These are phyloP conservation scores for Prunus campanulata DNA, from an alignment of 306 rosid species.

Conservation along the genomic window DNA sequence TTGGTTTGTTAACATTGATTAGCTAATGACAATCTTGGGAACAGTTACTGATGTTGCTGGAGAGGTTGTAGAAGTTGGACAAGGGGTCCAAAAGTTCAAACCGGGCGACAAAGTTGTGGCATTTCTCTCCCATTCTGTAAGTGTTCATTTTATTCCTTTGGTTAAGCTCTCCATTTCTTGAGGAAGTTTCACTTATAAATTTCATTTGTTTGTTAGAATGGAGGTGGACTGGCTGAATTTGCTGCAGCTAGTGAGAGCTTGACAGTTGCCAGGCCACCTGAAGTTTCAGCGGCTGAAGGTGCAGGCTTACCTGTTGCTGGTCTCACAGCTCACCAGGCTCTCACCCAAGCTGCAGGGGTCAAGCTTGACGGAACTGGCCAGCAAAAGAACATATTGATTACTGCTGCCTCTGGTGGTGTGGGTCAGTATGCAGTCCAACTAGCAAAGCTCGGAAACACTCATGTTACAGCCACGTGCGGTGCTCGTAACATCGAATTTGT, in stretches of 20 bases:
- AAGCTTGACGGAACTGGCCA: conserved; percentile 47
- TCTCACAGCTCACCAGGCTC: conserved; percentile 61
- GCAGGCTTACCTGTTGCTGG: conserved; percentile 61
- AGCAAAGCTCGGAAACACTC: conserved; percentile 76
- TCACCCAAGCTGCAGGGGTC: conserved; percentile 49
- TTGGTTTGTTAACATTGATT: neutral
- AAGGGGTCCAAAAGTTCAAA: conserved; percentile 48
- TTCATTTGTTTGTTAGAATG: conserved; percentile 28
- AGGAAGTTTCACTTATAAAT: no score
- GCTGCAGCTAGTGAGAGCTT: conserved; percentile 42
- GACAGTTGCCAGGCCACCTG: conserved; percentile 44
- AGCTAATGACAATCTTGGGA: neutral
- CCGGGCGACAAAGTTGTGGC: conserved; percentile 65
- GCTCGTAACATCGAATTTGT: conserved; percentile 59
- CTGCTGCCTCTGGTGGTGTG: conserved; percentile 87
- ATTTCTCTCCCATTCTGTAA: conserved; percentile 36
- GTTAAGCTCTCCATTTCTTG: neutral
- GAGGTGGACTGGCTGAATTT: conserved; percentile 73
- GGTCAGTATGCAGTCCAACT: conserved; percentile 75
- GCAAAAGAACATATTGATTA: conserved; percentile 53
- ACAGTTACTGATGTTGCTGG: conserved; percentile 69
- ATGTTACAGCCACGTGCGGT: conserved; percentile 76
- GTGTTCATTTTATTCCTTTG: conserved; percentile 9
- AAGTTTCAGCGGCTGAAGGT: conserved; percentile 61
- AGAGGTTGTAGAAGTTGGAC: conserved; percentile 54